Conservation (phyloP, 805 yeast species). For the Myxozyma melibiosi region DNA sequence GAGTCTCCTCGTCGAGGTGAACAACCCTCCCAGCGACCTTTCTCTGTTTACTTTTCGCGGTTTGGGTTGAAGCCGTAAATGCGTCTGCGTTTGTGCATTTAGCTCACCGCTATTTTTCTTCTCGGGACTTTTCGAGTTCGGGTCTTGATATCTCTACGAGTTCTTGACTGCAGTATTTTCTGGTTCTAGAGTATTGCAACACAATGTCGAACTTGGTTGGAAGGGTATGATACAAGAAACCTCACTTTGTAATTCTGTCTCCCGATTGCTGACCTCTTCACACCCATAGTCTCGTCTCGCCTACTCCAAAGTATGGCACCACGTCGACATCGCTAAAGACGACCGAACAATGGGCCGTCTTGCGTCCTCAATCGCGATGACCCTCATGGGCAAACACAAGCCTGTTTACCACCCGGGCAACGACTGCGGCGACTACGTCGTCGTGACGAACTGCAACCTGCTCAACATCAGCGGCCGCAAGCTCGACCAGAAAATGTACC, state of each 20-base stretch:
- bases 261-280: background rate
- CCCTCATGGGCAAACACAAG: constrained; percentile 95
- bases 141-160: background rate
- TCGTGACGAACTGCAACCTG: constrained; percentile 86
- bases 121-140: background rate
- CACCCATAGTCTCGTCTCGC: constrained; percentile 66
- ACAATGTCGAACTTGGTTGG: constrained; percentile 48
- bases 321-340: constrained; percentile 85
- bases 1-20: too few species aligned
- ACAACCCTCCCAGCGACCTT: too few species aligned
- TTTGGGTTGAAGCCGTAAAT: background rate
- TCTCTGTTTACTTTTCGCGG: too few species aligned
- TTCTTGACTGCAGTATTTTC: too few species aligned
- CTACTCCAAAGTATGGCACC: constrained; percentile 91
- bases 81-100: background rate
- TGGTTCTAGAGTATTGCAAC: too few species aligned
- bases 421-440: constrained; percentile 96
- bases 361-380: constrained; percentile 84
- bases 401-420: constrained; percentile 76
- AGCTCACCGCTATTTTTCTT: background rate
- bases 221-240: constrained; percentile 36
- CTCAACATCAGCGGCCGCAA: constrained; percentile 85
- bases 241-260: background rate
- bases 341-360: constrained; percentile 86
- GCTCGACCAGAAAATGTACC: constrained; percentile 74